phyloP scores from a whole-genome alignment of 164 flowering plant genomes.

The Annona squamosa region DNA sequence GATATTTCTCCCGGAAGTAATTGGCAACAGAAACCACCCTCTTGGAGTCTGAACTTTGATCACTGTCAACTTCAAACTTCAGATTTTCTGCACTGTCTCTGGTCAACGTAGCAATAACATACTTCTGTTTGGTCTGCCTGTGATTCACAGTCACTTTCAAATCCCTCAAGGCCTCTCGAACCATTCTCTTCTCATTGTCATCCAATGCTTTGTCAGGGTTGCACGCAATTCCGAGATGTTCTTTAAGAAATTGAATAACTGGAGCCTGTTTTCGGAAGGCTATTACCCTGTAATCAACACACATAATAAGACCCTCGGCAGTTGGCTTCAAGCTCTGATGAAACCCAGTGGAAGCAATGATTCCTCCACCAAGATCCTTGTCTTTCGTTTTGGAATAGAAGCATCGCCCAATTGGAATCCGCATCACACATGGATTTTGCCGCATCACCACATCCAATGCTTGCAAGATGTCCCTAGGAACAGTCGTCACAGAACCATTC shows the following conservation, averaged over 20 bases:
- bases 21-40: conserved; percentile 26
- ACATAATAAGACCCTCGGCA: conserved; percentile 42
- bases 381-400: conserved; percentile 24
- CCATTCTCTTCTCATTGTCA: neutral
- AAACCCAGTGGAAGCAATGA: conserved; percentile 46
- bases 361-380: conserved; percentile 34
- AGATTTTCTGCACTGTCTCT: conserved; percentile 10
- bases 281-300: conserved; percentile 55
- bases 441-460: conserved; percentile 73
- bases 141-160: conserved; percentile 63
- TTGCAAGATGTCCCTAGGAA: conserved; percentile 60
- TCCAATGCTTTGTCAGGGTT: neutral
- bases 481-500: conserved; percentile 9
- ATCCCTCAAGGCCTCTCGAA: conserved; percentile 32
- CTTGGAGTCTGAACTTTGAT: conserved; percentile 17
- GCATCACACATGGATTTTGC: conserved; percentile 40
- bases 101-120: conserved; percentile 39
- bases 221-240: conserved; percentile 24
- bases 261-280: conserved; percentile 43
- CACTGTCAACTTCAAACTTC: conserved; percentile 33
- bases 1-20: conserved; percentile 46
- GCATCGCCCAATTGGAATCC: conserved; percentile 35
- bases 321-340: conserved; percentile 60
- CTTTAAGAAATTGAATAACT: conserved; percentile 44
- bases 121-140: conserved; percentile 49